Base-by-base conservation (phyloP, 2,329 filamentous ascomycete genomes). In the Pseudocercospora musae region DNA sequence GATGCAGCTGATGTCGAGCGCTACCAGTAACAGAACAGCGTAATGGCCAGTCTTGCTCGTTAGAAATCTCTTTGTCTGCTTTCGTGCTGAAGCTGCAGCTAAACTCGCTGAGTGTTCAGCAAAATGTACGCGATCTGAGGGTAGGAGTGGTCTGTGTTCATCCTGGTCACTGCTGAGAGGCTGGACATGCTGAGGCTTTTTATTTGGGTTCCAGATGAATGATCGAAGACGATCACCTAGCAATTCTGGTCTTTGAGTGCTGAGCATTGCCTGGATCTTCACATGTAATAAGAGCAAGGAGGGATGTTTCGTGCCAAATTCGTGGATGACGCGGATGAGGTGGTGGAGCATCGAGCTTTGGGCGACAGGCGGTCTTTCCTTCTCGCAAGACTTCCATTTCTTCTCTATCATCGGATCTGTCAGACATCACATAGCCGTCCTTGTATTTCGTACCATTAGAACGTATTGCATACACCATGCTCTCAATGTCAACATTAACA, bases 1-100 rank as follows among this genome's bases (percentile, higher is more conserved):
- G 65, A 84, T 82, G 68, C 78, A 78, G n/a, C 77, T 72, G 3
- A 84, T 78, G 67, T 84, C 82, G 18, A 82, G 74, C 3, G 78
- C 71, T 4, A 84, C 82, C 13, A 85, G 76, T 3, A 75, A 59
- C 13, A 85, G 74, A 15, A 84, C 77, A 3, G 75, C 72, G 68
- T 82, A 83, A 70, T 85, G 82, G 11, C 81, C 81, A 52, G 73
- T 73, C 68, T 77, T 79, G 9, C 80, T 81, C 33, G 75, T 76
- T 27, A 84, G 74, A 65, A 78, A 79, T 31, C 69, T 69, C 54
- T 73, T 72, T 9, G 73, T 68, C 21, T 67, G 57, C 15, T 59
- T 60, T 7, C 74, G 69, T 21, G 61, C 59, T n/a, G 62, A 46
- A 42, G 27, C 50, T 23, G 48, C 52, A 37, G 48, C 21, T 9